Evolutionary conservation across 345 rosid genomes (phyloP), one percentile per base, ranked within the genome.

Genomic region (Acer saccharum): DNA sequence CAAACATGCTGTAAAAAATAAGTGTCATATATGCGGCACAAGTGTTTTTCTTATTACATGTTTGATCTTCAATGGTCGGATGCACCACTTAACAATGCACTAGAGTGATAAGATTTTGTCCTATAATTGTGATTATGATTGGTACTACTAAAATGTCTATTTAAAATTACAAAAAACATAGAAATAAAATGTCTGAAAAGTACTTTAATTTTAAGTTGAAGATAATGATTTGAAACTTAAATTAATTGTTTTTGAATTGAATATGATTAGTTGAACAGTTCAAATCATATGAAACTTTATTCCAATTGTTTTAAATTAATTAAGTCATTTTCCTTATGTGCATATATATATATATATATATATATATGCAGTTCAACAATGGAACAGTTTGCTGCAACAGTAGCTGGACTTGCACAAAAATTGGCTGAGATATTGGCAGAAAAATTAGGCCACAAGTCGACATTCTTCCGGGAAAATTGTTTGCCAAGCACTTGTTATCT

Each of bases 401-500:
- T 91, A 11, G 92, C 97, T 2, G 82, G 62, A 43, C 87, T 96
- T 32, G 97, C 97, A 16, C 86, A 86, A 68, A 78, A 27, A 32
- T 78, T 96, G 71, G 93, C 97, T 58, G 92, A 78, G 44, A 83
- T 92, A 18, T 77, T 96, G 78, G 95, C 92, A 4, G 97, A 89
- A 81, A 82, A 91, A 71, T 35, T 85, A 79, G 97, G 91, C 18
- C 66, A 77, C 68, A 79, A 84, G 18, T 83, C 94, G 10, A 83
- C 60, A 50, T 91, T 87, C 80, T 90, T 94, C 81, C 71, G 76
- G 69, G 91, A 94, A 75, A 90, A 87, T 62, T 96, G 98, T 69
- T 61, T 81, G 84, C 87, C 91, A 1, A 91, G 87, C 78, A 86
- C 95, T 12, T 96, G 99, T 77, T 94, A 90, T 74, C 87, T 94